Base-by-base conservation (phyloP, 495 filamentous ascomycete species). In the Penicillium desertorum region DNA sequence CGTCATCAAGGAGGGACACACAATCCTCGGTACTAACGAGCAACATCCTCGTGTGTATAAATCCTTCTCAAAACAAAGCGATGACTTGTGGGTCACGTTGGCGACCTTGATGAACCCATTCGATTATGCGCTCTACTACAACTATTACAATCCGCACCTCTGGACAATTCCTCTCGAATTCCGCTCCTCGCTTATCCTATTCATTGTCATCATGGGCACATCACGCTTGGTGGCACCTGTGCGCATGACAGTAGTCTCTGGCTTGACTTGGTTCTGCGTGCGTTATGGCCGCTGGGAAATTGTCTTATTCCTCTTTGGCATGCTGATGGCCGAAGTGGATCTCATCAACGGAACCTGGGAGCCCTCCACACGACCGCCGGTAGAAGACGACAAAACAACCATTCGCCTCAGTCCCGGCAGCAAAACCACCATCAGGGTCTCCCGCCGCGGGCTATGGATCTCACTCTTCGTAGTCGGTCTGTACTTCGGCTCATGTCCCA, bases 121-220 rank as follows among this genome's bases (percentile, higher is more conserved):
- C 71, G 69, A 76, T 23, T 84, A 81, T 79, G 73, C 75, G 19
- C 57, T 75, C 0, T 80, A 78, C 51, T 79, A 84, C 65, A 75
- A 77, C 44, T 76, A 81, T 25, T 86, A 88, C 61, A 86, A 89
- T 50, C 80, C 84, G 5, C 85, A 88, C 57, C 72, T 88, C 0
- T 89, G 86, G 86, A 89, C 86, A 23, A 87, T 89, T n/a, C 86
- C 86, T 0, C 79, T 88, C 25, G 86, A 89, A 64, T 87, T 88
- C 58, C 75, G 83, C 49, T 79, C 79, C 57, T 86, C 83, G 9
- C 80, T 89, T 58, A 72, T 87, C 45, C 75, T 89, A 4, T 89
- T 89, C 67, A 62, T 87, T 45, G 76, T 77, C 2, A 74, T 83
- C 27, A 58, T 88, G 4, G 86, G 78, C 9, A 73, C 85, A 12